phyloP scores from a whole-genome alignment of 2,329 filamentous ascomycete genomes.

The Thielaviopsis punctulata region DNA sequence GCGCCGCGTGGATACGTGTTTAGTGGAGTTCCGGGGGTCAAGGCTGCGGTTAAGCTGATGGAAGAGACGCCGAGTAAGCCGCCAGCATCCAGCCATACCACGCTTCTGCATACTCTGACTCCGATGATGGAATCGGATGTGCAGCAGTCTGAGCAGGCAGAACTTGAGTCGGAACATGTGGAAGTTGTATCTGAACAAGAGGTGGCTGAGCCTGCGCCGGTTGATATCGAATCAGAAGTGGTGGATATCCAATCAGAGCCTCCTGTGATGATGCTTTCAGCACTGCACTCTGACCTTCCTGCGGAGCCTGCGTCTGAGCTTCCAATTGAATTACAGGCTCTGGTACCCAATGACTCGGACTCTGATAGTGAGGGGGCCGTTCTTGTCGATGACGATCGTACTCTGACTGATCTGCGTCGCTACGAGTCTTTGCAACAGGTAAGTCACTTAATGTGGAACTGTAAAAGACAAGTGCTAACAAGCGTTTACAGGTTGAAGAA shows the following conservation, averaged over 20 bases:
- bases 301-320: not conserved
- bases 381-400: not conserved
- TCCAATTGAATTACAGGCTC: not conserved
- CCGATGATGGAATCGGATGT: not conserved
- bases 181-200: no score
- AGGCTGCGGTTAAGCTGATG: not conserved
- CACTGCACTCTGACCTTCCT: not conserved
- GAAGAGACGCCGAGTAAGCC: not conserved
- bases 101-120: not conserved
- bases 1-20: not conserved
- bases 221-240: not conserved
- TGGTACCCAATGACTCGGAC: not conserved
- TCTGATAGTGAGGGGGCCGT: not conserved
- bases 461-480: no score
- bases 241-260: not conserved
- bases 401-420: not conserved
- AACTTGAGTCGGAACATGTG: no score
- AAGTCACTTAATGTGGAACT: no score
- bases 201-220: no score
- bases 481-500: not conserved
- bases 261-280: no score
- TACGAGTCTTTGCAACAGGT: no score
- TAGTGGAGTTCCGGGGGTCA: not conserved
- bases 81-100: not conserved
- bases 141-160: not conserved